phyloP scores from a whole-genome alignment of 73 alveolate genomes.

The Paramecium sonneborni region DNA sequence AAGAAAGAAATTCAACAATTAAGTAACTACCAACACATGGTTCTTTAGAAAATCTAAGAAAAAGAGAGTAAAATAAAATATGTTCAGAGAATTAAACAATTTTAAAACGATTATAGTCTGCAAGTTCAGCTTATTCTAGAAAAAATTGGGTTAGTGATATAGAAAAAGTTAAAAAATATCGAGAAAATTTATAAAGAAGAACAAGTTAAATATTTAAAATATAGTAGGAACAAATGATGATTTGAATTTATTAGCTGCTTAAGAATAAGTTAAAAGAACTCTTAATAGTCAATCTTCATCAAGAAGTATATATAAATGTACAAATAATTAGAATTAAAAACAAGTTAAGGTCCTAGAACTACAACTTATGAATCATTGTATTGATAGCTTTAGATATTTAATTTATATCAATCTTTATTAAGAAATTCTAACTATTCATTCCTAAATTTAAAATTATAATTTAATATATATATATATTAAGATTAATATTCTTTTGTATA shows the following conservation, averaged over 20 bases:
- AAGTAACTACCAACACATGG: not conserved
- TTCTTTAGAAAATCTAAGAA: conserved; percentile 22
- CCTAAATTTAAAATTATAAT: no score
- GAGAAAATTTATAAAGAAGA: conserved; percentile 29
- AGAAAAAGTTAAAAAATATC: not conserved
- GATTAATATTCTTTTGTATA: no score
- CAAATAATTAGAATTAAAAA: not conserved
- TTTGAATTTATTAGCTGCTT: not conserved
- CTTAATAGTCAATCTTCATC: not conserved
- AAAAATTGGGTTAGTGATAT: conserved; percentile 30
- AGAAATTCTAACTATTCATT: no score
- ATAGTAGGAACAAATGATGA: conserved; percentile 26
- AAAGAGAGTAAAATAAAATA: conserved; percentile 11
- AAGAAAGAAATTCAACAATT: not conserved
- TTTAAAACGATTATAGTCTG: conserved; percentile 24
- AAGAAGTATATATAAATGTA: not conserved
- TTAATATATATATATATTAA: no score
- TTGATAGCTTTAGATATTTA: not conserved
- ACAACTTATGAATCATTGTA: not conserved
- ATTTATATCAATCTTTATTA: not conserved
- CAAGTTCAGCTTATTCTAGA: conserved; percentile 39
- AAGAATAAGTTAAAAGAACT: not conserved
- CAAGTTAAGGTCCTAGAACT: not conserved
- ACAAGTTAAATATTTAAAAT: not conserved
- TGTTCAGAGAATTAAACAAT: not conserved